Percentiles rank a stretch among this genome's conserved stretches.
phyloP scores from a whole-genome alignment of 148 eudicot genomes.

The Pharnaceum exiguum region DNA sequence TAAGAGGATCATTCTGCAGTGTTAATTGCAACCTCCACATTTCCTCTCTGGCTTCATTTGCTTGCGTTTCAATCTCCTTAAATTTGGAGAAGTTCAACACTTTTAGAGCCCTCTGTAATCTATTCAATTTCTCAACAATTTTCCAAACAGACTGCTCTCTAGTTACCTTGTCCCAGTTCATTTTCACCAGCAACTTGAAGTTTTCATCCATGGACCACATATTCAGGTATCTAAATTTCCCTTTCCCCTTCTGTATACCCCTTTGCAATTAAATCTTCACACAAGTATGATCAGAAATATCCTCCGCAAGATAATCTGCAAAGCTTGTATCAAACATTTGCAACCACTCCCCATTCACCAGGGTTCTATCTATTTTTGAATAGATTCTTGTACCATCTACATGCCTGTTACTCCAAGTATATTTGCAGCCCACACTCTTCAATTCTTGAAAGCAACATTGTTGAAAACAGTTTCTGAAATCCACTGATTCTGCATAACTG shows the following conservation, averaged over 20 bases:
- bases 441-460: not conserved
- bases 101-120: too few species aligned
- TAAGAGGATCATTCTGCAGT: too few species aligned
- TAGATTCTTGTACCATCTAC: not conserved
- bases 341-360: not conserved
- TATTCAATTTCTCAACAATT: too few species aligned
- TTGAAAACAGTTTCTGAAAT: too few species aligned
- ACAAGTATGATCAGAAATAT: not conserved
- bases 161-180: not conserved
- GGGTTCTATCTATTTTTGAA: not conserved
- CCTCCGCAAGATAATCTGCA: not conserved
- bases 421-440: not conserved
- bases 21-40: too few species aligned
- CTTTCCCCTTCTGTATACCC: not conserved
- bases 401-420: not conserved
- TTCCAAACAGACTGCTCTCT: too few species aligned
- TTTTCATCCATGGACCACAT: not conserved
- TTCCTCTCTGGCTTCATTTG: too few species aligned
- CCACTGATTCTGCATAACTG: too few species aligned
- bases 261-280: not conserved
- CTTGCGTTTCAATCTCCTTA: too few species aligned
- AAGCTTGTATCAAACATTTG: not conserved
- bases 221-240: not conserved
- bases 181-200: not conserved
- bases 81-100: too few species aligned